Conservation (phyloP, 495 filamentous ascomycete species). For the Darksidea phi region DNA sequence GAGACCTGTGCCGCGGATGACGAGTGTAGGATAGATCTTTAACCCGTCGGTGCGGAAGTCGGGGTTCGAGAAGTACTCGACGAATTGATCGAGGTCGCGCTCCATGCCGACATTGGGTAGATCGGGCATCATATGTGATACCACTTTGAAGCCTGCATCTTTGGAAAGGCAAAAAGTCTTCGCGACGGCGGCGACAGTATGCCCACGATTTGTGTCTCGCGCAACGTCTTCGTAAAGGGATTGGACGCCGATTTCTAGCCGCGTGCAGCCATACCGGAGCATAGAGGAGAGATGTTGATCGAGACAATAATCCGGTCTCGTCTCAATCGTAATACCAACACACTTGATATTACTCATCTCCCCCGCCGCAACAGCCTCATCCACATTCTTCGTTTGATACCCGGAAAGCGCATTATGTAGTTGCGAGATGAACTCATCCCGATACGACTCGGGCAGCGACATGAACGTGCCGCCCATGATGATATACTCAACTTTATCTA, state of each 20-base stretch:
- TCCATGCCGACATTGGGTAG: conserved; percentile 98
- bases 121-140: conserved; percentile 99
- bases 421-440: conserved; percentile 89
- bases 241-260: conserved; percentile 92
- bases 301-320: conserved; percentile 91
- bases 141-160: conserved; percentile 97
- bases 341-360: conserved; percentile 96
- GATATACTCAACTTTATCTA: conserved; percentile 99
- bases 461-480: conserved; percentile 99
- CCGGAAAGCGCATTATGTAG: conserved; percentile 94
- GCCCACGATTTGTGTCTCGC: conserved; percentile 92
- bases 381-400: conserved; percentile 85
- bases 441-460: conserved; percentile 84
- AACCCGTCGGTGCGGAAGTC: conserved; percentile 95
- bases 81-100: conserved; percentile 92
- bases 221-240: conserved; percentile 98
- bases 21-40: conserved; percentile 96
- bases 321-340: conserved; percentile 98
- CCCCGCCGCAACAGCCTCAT: conserved; percentile 87
- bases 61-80: conserved; percentile 96
- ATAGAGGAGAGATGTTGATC: conserved; percentile 88
- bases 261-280: conserved; percentile 94
- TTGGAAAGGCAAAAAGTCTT: conserved; percentile 95
- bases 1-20: conserved; percentile 93
- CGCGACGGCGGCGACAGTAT: conserved; percentile 90